A percentile compares a stretch with the other conserved stretches of the same genome.
Evolutionary conservation across 352 stramenopile species (phyloP).

Genomic region (Discostella stelligera): DNA sequence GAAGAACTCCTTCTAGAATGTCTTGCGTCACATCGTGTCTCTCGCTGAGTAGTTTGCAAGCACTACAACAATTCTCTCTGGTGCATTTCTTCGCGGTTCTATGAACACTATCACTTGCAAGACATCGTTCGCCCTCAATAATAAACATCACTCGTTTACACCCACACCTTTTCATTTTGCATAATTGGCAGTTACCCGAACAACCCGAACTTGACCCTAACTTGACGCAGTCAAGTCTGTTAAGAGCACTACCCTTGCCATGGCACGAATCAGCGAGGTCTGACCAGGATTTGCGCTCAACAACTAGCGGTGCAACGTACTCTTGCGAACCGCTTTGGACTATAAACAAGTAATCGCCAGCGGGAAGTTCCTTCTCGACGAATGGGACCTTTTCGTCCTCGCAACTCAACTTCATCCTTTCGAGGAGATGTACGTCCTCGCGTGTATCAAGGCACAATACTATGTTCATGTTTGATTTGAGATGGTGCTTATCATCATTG

Average conservation of each 20-base stretch:
- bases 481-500: slow-evolving; percentile 1
- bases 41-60: slow-evolving; percentile 46
- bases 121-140: slow-evolving; percentile 63
- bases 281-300: slow-evolving; percentile 65
- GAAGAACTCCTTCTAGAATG: slow-evolving; percentile 49
- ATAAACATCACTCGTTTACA: slow-evolving; percentile 66
- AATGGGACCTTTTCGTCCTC: slow-evolving; percentile 43
- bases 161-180: slow-evolving; percentile 61
- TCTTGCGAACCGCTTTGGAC: slow-evolving; percentile 35
- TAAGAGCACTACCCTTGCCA: slow-evolving; percentile 37
- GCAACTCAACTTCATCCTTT: slow-evolving; percentile 48
- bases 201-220: slow-evolving; percentile 32
- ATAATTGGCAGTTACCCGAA: slow-evolving; percentile 53
- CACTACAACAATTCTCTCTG: slow-evolving; percentile 37
- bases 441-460: slow-evolving; percentile 50
- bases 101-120: slow-evolving; percentile 35
- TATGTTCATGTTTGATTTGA: slow-evolving; percentile 24
- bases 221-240: slow-evolving; percentile 58
- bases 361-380: slow-evolving; percentile 55
- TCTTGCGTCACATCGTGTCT: slow-evolving; percentile 56
- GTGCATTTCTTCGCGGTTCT: slow-evolving; percentile 45
- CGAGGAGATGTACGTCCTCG: slow-evolving; percentile 52
- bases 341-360: slow-evolving; percentile 66
- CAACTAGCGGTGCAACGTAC: slow-evolving; percentile 47
- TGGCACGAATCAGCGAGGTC: slow-evolving; percentile 60